phyloP scores from a whole-genome alignment of 768 basidiomycete genomes.

The Harrya chromipes region DNA sequence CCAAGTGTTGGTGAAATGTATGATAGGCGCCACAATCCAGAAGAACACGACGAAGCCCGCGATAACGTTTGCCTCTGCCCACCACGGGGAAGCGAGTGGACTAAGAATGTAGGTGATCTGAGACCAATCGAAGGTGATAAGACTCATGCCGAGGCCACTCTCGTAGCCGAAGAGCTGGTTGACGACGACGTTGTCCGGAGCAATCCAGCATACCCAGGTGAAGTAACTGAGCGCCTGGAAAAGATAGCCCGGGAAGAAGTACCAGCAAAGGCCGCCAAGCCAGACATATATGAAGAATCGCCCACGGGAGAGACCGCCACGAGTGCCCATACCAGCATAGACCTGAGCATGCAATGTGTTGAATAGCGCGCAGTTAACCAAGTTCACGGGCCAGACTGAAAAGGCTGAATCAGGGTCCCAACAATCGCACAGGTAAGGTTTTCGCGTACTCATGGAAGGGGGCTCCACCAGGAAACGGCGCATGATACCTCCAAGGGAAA shows the following conservation, averaged over 20 bases:
- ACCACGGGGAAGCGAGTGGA: slow-evolving; percentile 33
- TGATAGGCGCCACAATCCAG: slow-evolving; percentile 29
- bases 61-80: slow-evolving; percentile 40
- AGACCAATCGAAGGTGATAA: slow-evolving; percentile 81
- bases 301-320: slow-evolving; percentile 48
- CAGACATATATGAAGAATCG: slow-evolving; percentile 51
- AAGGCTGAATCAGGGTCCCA: slow-evolving; percentile 24
- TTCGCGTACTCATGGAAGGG: slow-evolving; percentile 56
- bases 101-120: slow-evolving; percentile 62
- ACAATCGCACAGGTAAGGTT: background rate
- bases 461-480: slow-evolving; percentile 64
- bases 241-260: slow-evolving; percentile 71
- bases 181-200: slow-evolving; percentile 61
- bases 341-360: slow-evolving; percentile 68
- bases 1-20: slow-evolving; percentile 38
- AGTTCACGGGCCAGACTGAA: slow-evolving; percentile 68
- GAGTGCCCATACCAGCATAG: slow-evolving; percentile 42
- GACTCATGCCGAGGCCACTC: slow-evolving; percentile 60
- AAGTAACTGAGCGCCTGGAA: slow-evolving; percentile 66
- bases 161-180: slow-evolving; percentile 75
- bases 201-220: slow-evolving; percentile 65
- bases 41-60: slow-evolving; percentile 36
- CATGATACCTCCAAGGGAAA: slow-evolving; percentile 55
- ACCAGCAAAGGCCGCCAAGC: slow-evolving; percentile 40
- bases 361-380: slow-evolving; percentile 71